phyloP scores from a whole-genome alignment of 2,329 filamentous ascomycete species.

The Penicillium sp. region DNA sequence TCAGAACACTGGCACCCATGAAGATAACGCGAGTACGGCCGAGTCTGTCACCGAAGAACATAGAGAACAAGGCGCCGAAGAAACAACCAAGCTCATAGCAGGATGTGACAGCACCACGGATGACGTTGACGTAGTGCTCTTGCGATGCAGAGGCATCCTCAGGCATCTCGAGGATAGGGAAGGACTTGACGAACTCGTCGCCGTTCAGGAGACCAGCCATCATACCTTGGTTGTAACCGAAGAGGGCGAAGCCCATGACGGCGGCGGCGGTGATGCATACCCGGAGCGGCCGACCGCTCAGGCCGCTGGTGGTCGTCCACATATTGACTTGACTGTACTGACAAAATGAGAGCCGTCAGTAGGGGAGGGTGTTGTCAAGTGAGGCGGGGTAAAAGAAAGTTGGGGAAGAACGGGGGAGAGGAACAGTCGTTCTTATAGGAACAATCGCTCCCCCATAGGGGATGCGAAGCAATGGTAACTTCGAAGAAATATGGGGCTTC shows the following conservation, averaged over 20 bases:
- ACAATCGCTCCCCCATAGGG: background rate
- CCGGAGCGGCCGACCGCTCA: conserved; percentile 18
- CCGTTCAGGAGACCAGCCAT: conserved; percentile 22
- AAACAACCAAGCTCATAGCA: conserved; percentile 49
- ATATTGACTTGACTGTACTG: conserved; percentile 20
- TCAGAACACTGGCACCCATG: conserved; percentile 50
- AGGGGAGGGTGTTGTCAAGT: background rate
- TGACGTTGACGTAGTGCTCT: conserved; percentile 30
- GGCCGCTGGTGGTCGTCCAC: conserved; percentile 24
- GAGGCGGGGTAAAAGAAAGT: background rate
- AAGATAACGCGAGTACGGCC: conserved; percentile 44
- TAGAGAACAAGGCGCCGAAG: conserved; percentile 25
- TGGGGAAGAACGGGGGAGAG: conserved; percentile 1
- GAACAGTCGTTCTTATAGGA: conserved; percentile 10
- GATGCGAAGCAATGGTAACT: background rate
- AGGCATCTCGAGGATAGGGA: conserved; percentile 13
- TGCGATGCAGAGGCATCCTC: conserved; percentile 30
- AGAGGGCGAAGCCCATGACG: conserved; percentile 48
- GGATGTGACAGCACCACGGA: conserved; percentile 48
- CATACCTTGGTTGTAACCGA: conserved; percentile 27
- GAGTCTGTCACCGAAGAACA: conserved; percentile 19
- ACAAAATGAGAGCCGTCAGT: conserved; percentile 7
- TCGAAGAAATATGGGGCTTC: background rate
- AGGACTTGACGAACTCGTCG: conserved; percentile 15
- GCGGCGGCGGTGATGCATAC: conserved; percentile 24